These are phyloP conservation scores for Fragilariopsis cylindrus DNA, from an alignment of 108 stramenopile species.

Conservation along the genomic window DNA sequence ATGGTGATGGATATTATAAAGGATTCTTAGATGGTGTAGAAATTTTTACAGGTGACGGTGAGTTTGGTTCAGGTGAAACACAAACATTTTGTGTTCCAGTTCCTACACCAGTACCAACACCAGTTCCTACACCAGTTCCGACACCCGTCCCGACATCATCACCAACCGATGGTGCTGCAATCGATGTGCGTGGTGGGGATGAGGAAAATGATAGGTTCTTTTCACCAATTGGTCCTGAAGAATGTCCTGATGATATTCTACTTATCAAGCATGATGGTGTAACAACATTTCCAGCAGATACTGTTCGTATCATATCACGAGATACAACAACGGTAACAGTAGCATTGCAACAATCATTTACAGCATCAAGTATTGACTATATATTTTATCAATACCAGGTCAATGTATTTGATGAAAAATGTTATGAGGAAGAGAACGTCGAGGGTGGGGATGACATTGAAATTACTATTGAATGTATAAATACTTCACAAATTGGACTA, in stretches of 20 bases:
- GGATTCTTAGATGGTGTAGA: slow-evolving; percentile 29
- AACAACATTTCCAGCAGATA: not conserved
- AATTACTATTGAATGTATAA: not conserved
- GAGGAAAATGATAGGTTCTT: not conserved
- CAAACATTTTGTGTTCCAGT: slow-evolving; percentile 3
- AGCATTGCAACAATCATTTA: not conserved
- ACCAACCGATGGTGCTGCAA: not conserved
- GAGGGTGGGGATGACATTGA: not conserved
- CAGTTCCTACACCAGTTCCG: no score
- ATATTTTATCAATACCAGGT: not conserved
- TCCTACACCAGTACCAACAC: not conserved
- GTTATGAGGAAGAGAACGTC: no score
- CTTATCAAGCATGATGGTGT: not conserved
- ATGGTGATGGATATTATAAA: slow-evolving; percentile 48
- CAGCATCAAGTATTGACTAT: not conserved
- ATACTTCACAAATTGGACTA: not conserved
- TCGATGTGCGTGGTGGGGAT: not conserved
- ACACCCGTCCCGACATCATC: not conserved
- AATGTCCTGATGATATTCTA: not conserved
- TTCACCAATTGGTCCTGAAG: not conserved
- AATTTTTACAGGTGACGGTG: slow-evolving; percentile 16
- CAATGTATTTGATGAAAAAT: not conserved
- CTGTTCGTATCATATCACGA: not conserved
- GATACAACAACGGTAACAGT: not conserved
- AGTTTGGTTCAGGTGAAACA: slow-evolving; percentile 36